Evolutionary conservation across 2,329 filamentous ascomycete genomes (phyloP), one percentile per base, ranked within the genome.

Genomic region (Fusarium chlamydosporum): DNA sequence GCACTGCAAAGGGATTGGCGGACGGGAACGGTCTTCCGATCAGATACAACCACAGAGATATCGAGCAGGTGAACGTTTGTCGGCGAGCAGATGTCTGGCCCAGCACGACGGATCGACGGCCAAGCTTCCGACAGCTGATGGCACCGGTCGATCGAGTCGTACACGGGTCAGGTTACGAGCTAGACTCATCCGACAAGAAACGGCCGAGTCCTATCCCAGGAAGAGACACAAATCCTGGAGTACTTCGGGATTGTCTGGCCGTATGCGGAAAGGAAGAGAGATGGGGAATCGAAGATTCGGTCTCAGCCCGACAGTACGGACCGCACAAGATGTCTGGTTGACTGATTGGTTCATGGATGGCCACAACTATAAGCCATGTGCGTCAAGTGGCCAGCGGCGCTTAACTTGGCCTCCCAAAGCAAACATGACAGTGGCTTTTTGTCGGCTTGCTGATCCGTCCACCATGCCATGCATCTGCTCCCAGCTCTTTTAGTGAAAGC

Each of bases 11-110:
- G 27, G 47, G 47, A 37, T 38, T 35, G 47, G 16, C n/a, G 34
- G 34, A 61, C 68, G 68, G 68, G 69, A 71, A 37, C 68, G 57
- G 56, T 53, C 68, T 71, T 54, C 65, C 59, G 68, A 67, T 71
- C 68, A 61, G 61, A 62, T 53, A 56, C 68, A 57, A 71, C 53
- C 56, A 58, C 42, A 58, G 13, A 69, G 65, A 71, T 69, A 56
- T 71, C 40, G 51, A 46, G 29, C 57, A 23, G 68, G 59, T 53
- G 23, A 51, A 31, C 51, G 33, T 34, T 23, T 46, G 54, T 34
- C 55, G 37, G 37, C 40, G 46, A 29, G 65, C 18, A 38, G 23
- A 37, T 53, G 42, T 37, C 34, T 45, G 11, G 52, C 37, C 52
- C 35, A 56, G 64, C 60, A 50, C 35, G 33, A 43, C 68, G 68